Conservation (phyloP, 83 land plant species). For the Larix sibirica region DNA sequence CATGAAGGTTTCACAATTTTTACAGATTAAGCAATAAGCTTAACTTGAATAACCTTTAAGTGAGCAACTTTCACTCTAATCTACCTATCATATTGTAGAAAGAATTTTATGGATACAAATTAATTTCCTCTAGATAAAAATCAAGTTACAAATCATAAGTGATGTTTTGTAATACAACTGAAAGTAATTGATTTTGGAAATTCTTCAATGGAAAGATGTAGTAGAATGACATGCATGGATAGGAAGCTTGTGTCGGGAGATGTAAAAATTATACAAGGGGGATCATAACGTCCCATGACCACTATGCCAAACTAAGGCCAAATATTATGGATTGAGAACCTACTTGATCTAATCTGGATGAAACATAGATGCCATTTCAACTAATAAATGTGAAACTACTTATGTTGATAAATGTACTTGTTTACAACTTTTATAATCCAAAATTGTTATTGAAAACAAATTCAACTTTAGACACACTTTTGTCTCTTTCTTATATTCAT, state of each 20-base stretch:
- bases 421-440: constrained; percentile 5
- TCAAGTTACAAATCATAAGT: background rate
- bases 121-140: background rate
- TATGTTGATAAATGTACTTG: constrained; percentile 3
- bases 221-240: background rate
- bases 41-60: no score
- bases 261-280: background rate
- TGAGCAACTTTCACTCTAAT: background rate
- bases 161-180: background rate
- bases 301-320: background rate
- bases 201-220: background rate
- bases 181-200: background rate
- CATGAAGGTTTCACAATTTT: no score
- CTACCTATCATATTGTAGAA: background rate
- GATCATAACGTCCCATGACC: background rate
- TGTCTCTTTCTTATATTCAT: constrained; percentile 28
- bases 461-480: background rate
- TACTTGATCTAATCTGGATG: background rate
- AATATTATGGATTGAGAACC: constrained; percentile 2
- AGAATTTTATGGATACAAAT: background rate
- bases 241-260: background rate
- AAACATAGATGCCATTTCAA: constrained; percentile 6
- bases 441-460: background rate
- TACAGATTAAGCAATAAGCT: no score
- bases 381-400: background rate